Evolutionary conservation across 495 filamentous ascomycete genomes (phyloP), one percentile per base, ranked within the genome.

Genomic region (Daldinia grandis): DNA sequence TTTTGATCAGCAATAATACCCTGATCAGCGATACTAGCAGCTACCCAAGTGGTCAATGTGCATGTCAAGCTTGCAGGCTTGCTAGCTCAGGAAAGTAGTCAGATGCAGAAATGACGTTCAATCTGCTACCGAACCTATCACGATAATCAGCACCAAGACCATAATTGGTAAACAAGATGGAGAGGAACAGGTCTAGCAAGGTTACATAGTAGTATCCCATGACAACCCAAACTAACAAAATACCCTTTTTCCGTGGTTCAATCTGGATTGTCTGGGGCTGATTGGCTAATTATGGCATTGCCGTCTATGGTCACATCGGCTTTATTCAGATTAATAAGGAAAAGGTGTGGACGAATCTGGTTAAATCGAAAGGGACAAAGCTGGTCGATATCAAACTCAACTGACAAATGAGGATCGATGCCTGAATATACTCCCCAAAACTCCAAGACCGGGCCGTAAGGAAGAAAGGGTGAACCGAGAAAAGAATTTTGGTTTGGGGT

Each of bases 71-170:
- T 61, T n/a, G 30, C 27, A 31, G 40, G 50, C 64, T 61, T n/a
- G 30, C 15, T 33, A 37, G 49, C 53, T 56, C 59, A 47, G 54
- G 59, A 53, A 58, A 59, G 64, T 44, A 68, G 63, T 55, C 49
- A 69, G 53, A 38, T 66, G 50, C 54, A 75, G 64, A 77, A 67
- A 77, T 73, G 64, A 73, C 58, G 51, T 50, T 61, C 38, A 77
- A 77, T 75, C 63, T 74, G 47, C 42, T 73, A 57, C 47, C 15
- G 6, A 31, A 49, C 74, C 72, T 75, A 76, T 76, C 72, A 75
- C 68, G 68, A 72, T 71, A 62, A 71, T 62, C 69, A 63, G 64
- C 38, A 50, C 24, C 31, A 42, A 68, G 42, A 19, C 69, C 63
- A 25, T 19, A 61, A 55, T 55, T 50, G 68, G 72, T 38, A 58